These are phyloP conservation scores for Vickermania ingenoplastis DNA, from an alignment of 208 protist species.

Conservation along the genomic window DNA sequence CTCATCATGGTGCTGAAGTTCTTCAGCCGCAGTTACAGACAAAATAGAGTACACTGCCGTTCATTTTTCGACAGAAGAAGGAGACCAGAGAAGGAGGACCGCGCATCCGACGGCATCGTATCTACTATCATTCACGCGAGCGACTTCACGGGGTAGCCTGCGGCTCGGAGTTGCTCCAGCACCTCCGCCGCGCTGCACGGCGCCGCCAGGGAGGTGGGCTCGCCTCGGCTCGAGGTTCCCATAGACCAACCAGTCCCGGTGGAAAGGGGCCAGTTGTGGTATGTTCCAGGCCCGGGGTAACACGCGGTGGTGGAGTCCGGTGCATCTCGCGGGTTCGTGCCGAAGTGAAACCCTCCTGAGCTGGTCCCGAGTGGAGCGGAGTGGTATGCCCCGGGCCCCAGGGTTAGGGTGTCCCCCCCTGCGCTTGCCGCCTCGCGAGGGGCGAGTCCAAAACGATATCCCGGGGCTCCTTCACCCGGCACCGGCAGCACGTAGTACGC, in stretches of 20 bases:
- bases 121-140: neutral
- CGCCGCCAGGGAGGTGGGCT: too few species aligned
- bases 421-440: neutral
- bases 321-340: neutral
- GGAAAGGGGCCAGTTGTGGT: too few species aligned
- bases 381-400: neutral
- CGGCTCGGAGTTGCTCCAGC: neutral
- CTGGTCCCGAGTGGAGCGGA: neutral
- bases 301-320: too few species aligned
- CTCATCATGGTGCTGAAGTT: too few species aligned
- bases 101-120: neutral
- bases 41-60: too few species aligned
- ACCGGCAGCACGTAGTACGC: conserved; percentile 11
- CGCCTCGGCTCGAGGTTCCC: too few species aligned
- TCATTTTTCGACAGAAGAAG: neutral
- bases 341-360: neutral
- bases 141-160: neutral
- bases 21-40: too few species aligned
- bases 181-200: neutral
- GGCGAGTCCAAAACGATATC: neutral
- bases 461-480: neutral
- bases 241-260: too few species aligned
- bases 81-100: neutral
- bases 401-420: too few species aligned
- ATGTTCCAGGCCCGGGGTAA: too few species aligned